A percentile compares a stretch with the other conserved stretches of the same genome.
Conservation (phyloP, 2,329 filamentous ascomycete species). For the Ophiostoma novo-ulmi region DNA sequence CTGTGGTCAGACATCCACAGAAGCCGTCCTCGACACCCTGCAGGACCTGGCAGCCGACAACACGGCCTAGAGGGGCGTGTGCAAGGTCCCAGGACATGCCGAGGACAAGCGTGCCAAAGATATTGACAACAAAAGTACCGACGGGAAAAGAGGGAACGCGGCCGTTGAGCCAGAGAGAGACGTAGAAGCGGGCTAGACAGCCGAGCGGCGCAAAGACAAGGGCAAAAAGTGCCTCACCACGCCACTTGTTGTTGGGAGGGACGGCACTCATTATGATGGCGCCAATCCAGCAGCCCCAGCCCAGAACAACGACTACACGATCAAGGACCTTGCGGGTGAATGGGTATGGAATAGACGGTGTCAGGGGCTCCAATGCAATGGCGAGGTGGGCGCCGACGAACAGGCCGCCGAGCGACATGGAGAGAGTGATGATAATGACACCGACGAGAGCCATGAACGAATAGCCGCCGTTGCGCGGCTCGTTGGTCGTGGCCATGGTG, state of each 20-base stretch:
- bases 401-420: conserved; percentile 64
- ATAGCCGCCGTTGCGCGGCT: conserved; percentile 63
- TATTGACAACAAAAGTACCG: conserved; percentile 79
- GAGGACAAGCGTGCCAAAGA: conserved; percentile 68
- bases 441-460: conserved; percentile 77
- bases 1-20: conserved; percentile 61
- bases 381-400: conserved; percentile 72
- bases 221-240: conserved; percentile 67
- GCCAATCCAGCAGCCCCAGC: conserved; percentile 70
- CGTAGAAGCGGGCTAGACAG: conserved; percentile 69
- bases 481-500: conserved; percentile 49
- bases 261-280: conserved; percentile 66
- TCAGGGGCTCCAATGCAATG: conserved; percentile 51
- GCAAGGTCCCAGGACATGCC: conserved; percentile 76
- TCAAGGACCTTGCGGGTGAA: conserved; percentile 60
- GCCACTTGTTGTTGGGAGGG: conserved; percentile 70
- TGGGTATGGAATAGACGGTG: conserved; percentile 55
- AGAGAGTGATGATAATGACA: conserved; percentile 66
- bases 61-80: conserved; percentile 52
- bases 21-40: conserved; percentile 63
- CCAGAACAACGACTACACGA: conserved; percentile 57
- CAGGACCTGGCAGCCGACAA: conserved; percentile 58
- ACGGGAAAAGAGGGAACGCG: conserved; percentile 65
- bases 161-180: conserved; percentile 65
- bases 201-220: conserved; percentile 79